These are phyloP conservation scores for Pythium pyrilobum DNA, from an alignment of 352 stramenopile genomes.

Conservation along the genomic window DNA sequence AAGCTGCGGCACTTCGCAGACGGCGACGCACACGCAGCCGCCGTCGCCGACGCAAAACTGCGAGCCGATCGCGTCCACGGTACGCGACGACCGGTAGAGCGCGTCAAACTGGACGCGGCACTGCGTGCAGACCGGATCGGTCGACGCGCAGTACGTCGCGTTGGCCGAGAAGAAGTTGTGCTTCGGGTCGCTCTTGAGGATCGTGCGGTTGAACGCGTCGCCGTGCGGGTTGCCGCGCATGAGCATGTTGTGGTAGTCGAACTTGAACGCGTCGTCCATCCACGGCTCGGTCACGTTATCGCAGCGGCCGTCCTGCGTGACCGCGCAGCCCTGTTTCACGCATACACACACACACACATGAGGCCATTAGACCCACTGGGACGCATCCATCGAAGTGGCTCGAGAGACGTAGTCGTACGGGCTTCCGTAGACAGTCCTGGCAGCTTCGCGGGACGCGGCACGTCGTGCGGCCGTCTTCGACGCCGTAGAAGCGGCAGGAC, in stretches of 20 bases:
- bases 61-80: not conserved
- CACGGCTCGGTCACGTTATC: not conserved
- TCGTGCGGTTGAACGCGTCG: not conserved
- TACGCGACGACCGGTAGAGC: not conserved
- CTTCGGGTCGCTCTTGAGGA: not conserved
- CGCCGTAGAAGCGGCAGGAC: conserved; percentile 3
- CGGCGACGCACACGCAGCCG: conserved; percentile 10
- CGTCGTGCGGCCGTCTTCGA: not conserved
- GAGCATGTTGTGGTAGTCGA: not conserved
- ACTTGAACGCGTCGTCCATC: not conserved
- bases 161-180: conserved; percentile 2
- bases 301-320: not conserved
- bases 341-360: not conserved
- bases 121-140: not conserved
- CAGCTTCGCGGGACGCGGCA: conserved; percentile 6
- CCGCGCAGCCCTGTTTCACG: not conserved
- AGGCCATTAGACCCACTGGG: too few species aligned
- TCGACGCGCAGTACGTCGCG: conserved; percentile 3
- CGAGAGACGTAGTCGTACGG: not conserved
- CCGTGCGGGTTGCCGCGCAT: not conserved
- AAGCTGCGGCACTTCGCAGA: conserved; percentile 17
- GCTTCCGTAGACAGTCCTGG: conserved; percentile 6
- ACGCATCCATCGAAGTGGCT: too few species aligned
- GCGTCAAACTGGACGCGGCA: not conserved
- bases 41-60: conserved; percentile 8